Conservation (phyloP, 2,329 filamentous ascomycete genomes). For the Ophiostoma quercus region DNA sequence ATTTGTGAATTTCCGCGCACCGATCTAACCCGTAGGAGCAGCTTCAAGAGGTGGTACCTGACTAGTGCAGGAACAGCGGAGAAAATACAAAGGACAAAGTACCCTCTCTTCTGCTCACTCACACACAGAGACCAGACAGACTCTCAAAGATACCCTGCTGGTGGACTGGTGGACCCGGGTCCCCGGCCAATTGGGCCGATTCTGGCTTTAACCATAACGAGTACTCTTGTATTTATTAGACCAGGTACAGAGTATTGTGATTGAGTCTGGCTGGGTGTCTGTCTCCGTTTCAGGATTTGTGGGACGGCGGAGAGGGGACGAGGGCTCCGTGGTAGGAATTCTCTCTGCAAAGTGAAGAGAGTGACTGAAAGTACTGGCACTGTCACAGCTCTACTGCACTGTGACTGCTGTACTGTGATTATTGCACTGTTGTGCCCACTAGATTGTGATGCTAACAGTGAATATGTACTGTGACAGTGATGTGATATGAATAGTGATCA, state of each 20-base stretch:
- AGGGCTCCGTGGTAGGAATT: neutral
- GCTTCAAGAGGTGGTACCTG: slow-evolving; percentile 14
- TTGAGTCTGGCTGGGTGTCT: neutral
- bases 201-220: slow-evolving; percentile 11
- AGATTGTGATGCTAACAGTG: neutral
- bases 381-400: neutral
- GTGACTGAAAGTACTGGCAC: neutral
- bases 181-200: slow-evolving; percentile 6
- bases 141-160: neutral
- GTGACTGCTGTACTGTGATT: neutral
- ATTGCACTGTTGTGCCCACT: neutral
- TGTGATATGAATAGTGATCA: neutral
- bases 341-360: neutral
- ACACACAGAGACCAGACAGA: neutral
- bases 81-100: neutral
- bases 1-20: too few relatives aligned
- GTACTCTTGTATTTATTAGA: neutral
- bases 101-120: neutral
- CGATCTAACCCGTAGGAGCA: neutral
- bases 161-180: slow-evolving; percentile 5
- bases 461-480: neutral
- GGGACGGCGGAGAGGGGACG: slow-evolving; percentile 3
- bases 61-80: slow-evolving; percentile 25
- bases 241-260: neutral
- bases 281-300: slow-evolving; percentile 9